A percentile compares a stretch with the other conserved stretches of the same genome.
Conservation (phyloP, 2,329 filamentous ascomycete species). For the Trichophyton verrucosum region DNA sequence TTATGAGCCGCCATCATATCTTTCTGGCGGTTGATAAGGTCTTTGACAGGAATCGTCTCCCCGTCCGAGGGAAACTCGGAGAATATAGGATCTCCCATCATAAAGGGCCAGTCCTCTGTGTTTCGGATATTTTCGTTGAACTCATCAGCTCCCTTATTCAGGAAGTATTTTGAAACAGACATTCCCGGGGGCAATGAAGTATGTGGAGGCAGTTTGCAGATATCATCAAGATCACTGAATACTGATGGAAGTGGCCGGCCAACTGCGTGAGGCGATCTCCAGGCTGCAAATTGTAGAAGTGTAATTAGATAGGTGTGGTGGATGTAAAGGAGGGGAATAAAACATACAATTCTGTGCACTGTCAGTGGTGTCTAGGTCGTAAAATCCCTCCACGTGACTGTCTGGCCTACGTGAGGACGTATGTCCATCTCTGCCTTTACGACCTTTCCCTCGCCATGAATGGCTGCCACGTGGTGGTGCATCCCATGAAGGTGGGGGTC, state of each 20-base stretch:
- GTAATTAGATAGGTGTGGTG: background rate
- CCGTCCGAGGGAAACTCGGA: constrained; percentile 32
- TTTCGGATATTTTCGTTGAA: constrained; percentile 37
- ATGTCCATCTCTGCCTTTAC: background rate
- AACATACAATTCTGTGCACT: constrained; percentile 13
- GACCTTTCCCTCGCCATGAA: background rate
- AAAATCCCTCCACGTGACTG: constrained; percentile 3
- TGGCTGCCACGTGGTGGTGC: background rate
- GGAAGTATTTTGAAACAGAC: constrained; percentile 41
- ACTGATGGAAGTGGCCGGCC: constrained; percentile 20
- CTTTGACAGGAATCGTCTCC: constrained; percentile 31
- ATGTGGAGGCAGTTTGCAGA: constrained; percentile 16
- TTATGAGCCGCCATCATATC: constrained; percentile 19
- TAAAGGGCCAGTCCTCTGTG: constrained; percentile 38
- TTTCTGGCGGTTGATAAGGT: constrained; percentile 30
- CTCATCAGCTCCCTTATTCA: constrained; percentile 31
- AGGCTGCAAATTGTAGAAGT: constrained; percentile 9
- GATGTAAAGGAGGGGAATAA: background rate
- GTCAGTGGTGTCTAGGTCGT: constrained; percentile 11
- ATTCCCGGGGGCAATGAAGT: constrained; percentile 23
- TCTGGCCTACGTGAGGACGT: background rate
- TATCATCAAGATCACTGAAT: constrained; percentile 18
- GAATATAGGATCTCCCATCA: constrained; percentile 41
- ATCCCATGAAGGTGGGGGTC: constrained; percentile 8
- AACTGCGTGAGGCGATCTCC: constrained; percentile 15